A percentile compares a stretch with the other conserved stretches of the same genome.
phyloP scores from a whole-genome alignment of 2,329 filamentous ascomycete genomes.

The Fusarium penzigii region DNA sequence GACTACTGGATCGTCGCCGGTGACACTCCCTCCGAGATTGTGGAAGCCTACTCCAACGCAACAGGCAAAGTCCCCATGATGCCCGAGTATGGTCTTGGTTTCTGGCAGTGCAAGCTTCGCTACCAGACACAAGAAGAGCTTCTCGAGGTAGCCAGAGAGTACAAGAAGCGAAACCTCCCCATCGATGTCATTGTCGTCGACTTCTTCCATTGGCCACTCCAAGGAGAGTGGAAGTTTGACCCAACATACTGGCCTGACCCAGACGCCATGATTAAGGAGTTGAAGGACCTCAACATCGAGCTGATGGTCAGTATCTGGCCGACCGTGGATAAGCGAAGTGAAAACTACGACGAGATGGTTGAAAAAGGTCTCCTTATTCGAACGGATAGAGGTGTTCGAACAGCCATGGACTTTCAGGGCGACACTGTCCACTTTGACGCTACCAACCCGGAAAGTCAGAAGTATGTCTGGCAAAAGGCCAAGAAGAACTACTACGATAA shows the following conservation, averaged over 20 bases:
- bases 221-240: conserved; percentile 71
- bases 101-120: conserved; percentile 68
- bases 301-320: conserved; percentile 73
- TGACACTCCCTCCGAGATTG: conserved; percentile 55
- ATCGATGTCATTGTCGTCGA: conserved; percentile 68
- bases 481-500: conserved; percentile 62
- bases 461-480: conserved; percentile 60
- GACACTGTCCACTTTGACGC: conserved; percentile 63
- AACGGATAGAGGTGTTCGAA: conserved; percentile 58
- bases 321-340: conserved; percentile 59
- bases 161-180: conserved; percentile 54
- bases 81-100: conserved; percentile 68
- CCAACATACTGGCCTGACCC: conserved; percentile 65
- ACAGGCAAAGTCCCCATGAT: conserved; percentile 65
- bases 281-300: conserved; percentile 59
- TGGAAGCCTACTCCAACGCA: conserved; percentile 54
- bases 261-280: conserved; percentile 63
- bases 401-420: conserved; percentile 60
- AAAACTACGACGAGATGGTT: conserved; percentile 64
- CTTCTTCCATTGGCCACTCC: conserved; percentile 67
- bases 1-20: conserved; percentile 68
- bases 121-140: conserved; percentile 68
- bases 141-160: conserved; percentile 60
- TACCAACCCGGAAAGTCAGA: conserved; percentile 60
- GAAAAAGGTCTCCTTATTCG: conserved; percentile 62